Evolutionary conservation across 140 eudicot species (phyloP), one percentile per base, ranked within the genome.

Genomic region (Senecio squalidus): DNA sequence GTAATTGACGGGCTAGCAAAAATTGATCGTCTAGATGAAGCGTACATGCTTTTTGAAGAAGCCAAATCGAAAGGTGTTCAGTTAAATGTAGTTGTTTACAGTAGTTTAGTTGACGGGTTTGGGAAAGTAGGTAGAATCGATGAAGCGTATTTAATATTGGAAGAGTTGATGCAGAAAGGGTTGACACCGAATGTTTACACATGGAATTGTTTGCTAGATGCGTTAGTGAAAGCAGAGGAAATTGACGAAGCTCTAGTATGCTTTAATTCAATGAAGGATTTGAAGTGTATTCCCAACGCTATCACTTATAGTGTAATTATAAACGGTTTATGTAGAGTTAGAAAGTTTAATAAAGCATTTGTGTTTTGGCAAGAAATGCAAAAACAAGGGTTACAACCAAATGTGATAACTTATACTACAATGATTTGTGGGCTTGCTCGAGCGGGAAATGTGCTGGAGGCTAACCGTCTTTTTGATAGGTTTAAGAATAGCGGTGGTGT

Each of bases 341-440:
- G 93, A 15, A 92, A 92, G 50, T 88, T 92, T 73, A 92, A 88
- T 27, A 92, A 92, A 47, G 98, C 98, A 5, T 92, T 87, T 64
- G 96, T 88, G 48, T 84, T 84, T 71, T 88, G 94, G 91, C 98
- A 87, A 55, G 98, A 92, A 41, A 87, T 92, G 98, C 91, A 82
- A 66, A 92, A 88, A 71, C 79, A 72, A 22, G 98, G 98, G 41
- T 3, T 92, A 31, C 78, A 82, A 50, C 98, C 98, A 20, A 88
- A 88, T 44, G 71, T 68, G 60, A 74, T 88, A 14, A 92, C 98
- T 5, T 92, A 92, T 66, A 75, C 95, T 0, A 77, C 89, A 2
- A 92, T 92, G 96, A 92, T 92, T 4, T 81, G 95, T 9, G 98
- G 96, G 69, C 96, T 92, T 59, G 93, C 95, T 4, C 80, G 83